These are phyloP conservation scores for Populus ilicifolia DNA, from an alignment of 345 rosid genomes.

Conservation along the genomic window DNA sequence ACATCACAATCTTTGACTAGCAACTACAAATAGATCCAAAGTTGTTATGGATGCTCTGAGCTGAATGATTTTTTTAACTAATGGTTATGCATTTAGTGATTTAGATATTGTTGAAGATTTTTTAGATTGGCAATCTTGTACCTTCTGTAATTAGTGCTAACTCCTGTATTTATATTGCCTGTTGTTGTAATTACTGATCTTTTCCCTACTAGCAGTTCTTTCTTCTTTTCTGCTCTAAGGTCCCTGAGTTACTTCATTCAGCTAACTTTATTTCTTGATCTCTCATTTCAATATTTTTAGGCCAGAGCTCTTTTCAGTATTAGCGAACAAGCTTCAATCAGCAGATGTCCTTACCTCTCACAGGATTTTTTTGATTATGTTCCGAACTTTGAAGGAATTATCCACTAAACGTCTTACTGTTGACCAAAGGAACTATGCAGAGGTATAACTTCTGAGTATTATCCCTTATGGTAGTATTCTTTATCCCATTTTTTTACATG, in stretches of 20 bases:
- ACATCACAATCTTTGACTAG: too few relatives aligned
- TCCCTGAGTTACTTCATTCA: constrained; percentile 4
- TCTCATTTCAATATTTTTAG: constrained; percentile 39
- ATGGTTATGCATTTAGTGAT: background rate
- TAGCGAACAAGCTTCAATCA: constrained; percentile 80
- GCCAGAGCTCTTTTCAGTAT: constrained; percentile 77
- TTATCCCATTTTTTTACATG: background rate
- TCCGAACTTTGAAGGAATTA: constrained; percentile 84
- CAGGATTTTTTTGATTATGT: constrained; percentile 85
- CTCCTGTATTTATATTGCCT: background rate
- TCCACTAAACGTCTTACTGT: constrained; percentile 89
- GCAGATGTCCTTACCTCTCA: constrained; percentile 81
- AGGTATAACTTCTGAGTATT: constrained; percentile 39
- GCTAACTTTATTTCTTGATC: constrained; percentile 17
- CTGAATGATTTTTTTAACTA: background rate
- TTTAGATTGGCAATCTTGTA: background rate
- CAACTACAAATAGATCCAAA: too few relatives aligned
- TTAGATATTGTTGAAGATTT: background rate
- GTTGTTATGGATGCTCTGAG: too few relatives aligned
- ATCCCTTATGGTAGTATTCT: background rate
- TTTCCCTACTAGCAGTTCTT: background rate
- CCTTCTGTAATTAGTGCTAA: background rate
- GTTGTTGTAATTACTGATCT: background rate
- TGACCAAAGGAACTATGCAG: constrained; percentile 75
- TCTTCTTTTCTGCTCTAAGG: background rate